Percentiles rank a stretch among this genome's conserved stretches.
Conservation (phyloP, 2,329 filamentous ascomycete species). For the Phialophora chinensis region DNA sequence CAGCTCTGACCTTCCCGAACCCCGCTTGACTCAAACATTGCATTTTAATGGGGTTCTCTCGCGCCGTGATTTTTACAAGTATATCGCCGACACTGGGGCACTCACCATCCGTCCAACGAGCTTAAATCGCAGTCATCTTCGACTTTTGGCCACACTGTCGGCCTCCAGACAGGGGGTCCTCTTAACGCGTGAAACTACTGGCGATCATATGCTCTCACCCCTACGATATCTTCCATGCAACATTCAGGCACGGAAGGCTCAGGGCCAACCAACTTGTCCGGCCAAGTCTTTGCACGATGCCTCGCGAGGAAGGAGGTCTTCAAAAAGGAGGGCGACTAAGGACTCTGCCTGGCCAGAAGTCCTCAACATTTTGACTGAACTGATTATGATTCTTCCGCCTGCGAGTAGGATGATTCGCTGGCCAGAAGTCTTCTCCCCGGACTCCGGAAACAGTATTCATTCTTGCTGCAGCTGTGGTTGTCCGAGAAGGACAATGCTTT, state of each 20-base stretch:
- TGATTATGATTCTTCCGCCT: neutral
- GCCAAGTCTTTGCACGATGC: constrained; percentile 12
- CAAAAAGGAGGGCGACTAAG: constrained; percentile 1
- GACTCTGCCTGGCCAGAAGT: neutral
- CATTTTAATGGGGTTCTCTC: constrained; percentile 10
- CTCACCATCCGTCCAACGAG: constrained; percentile 2
- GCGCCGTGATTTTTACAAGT: constrained; percentile 4
- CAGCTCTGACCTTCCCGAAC: constrained; percentile 23
- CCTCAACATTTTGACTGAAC: constrained; percentile 10
- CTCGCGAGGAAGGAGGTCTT: neutral
- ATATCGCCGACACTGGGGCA: constrained; percentile 12
- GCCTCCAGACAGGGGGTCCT: neutral
- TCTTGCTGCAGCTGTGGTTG: neutral
- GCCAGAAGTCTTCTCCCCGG: neutral
- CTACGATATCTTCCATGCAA: constrained; percentile 10
- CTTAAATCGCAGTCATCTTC: neutral
- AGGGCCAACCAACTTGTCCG: constrained; percentile 22
- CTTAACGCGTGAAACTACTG: neutral
- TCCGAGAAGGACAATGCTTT: constrained; percentile 3
- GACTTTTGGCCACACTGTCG: neutral
- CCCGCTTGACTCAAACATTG: constrained; percentile 29
- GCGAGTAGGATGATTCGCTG: neutral
- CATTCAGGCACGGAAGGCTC: constrained; percentile 18
- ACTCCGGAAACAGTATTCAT: neutral
- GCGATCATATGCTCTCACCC: constrained; percentile 1